Base-by-base conservation (phyloP, 2,329 filamentous ascomycete genomes). In the Hymenoscyphus infarciens region DNA sequence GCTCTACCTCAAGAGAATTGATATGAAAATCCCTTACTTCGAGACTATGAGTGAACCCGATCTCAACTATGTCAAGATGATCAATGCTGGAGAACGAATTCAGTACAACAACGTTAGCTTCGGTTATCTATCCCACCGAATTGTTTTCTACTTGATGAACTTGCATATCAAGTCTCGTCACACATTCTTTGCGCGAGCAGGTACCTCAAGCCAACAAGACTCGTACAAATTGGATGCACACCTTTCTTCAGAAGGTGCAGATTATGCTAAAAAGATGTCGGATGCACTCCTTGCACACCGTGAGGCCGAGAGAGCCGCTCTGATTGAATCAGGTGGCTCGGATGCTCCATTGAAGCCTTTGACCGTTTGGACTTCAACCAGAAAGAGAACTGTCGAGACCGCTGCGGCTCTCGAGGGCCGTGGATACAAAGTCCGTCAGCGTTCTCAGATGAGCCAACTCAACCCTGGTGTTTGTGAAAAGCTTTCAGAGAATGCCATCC, bases 41-140 rank as follows among this genome's bases (percentile, higher is more conserved):
- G 93, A 99, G 78, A 96, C 92, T 1, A 98, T 99, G 92, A 85
- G 93, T 71, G 95, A 99, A 75, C 83, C 84, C 33, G 93, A 98
- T 68, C 83, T 99, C 66, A 97, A 98, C 75, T 99, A 94, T 78
- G 94, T 99, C 79, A 97, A 97, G 80, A 97, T 99, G 94, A 96
- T 98, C 75, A 99, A 99, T 70, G 95, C 95, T 7, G 95, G 95
- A 54, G 87, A 94, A 73, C 87, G 92, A 69, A 89, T 99, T 73
- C 89, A 94, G 70, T 94, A 98, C 77, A 99, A 99, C 79, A 97
- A 98, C 69, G 91, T 95, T 74, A 93, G 89, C 73, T 98, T 99
- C 76, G 94, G 93, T 70, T 99, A 99, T 74, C 83, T 99, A 35
- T 96, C 93, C 0, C 93, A 99, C 75, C 87, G 95, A 64, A 99